phyloP scores from a whole-genome alignment of 495 filamentous ascomycete genomes.

The Trichoderma orchidacearum region DNA sequence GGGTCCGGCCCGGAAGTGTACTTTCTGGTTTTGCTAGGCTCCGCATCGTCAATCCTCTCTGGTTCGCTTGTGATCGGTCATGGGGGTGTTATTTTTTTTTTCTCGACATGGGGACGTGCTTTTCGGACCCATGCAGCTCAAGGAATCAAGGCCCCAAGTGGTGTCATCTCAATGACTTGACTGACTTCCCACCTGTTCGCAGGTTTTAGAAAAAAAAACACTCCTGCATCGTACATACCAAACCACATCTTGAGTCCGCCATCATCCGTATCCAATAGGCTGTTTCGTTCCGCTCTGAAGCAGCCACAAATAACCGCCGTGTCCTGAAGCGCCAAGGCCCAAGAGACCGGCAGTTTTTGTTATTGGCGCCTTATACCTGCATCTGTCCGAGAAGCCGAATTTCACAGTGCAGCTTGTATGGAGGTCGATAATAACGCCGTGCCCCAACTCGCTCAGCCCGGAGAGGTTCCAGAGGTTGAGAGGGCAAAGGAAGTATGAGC shows the following conservation, averaged over 20 bases:
- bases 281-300: not conserved
- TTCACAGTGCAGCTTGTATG: conserved; percentile 13
- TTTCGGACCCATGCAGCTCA: not conserved
- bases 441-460: conserved; percentile 22
- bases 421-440: conserved; percentile 25
- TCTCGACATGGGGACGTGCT: not conserved
- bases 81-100: too few relatives aligned
- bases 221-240: conserved; percentile 1
- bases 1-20: not conserved
- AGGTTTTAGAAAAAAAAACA: not conserved
- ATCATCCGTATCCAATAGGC: not conserved
- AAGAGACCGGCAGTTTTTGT: not conserved
- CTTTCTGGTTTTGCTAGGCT: not conserved
- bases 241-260: not conserved
- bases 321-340: not conserved
- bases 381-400: not conserved
- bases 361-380: not conserved
- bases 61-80: not conserved
- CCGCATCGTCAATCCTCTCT: not conserved
- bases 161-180: not conserved
- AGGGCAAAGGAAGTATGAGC: conserved; percentile 15
- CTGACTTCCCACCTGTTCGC: conserved; percentile 2
- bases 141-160: conserved; percentile 1
- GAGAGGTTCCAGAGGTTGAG: conserved; percentile 13
- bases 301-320: not conserved